Conservation (phyloP, 768 basidiomycete genomes). For the Tubosaeta sp. region DNA sequence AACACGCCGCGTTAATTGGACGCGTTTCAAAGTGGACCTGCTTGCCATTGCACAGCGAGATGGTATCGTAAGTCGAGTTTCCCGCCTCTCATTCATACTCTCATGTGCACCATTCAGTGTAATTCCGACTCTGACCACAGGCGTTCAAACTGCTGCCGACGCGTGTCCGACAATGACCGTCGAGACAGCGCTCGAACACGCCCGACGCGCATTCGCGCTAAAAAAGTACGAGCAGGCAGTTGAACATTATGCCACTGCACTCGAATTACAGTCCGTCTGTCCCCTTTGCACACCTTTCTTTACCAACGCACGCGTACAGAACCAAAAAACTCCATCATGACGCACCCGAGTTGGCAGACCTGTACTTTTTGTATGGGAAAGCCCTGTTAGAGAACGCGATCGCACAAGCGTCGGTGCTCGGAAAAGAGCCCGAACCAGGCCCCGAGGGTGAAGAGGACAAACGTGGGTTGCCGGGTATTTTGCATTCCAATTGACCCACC, state of each 20-base stretch:
- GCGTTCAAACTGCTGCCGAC: conserved; percentile 16
- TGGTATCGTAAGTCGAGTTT: conserved; percentile 24
- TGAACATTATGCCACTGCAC: conserved; percentile 77
- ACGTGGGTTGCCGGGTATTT: conserved; percentile 17
- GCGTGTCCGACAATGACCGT: conserved; percentile 33
- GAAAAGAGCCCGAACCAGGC: conserved; percentile 67
- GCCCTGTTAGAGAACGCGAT: conserved; percentile 93
- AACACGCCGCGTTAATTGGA: conserved; percentile 16
- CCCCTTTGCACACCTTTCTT: not conserved
- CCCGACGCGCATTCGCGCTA: conserved; percentile 85
- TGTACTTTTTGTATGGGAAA: conserved; percentile 90
- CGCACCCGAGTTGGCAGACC: conserved; percentile 77
- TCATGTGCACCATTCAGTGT: conserved; percentile 8
- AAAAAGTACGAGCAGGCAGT: conserved; percentile 83
- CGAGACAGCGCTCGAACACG: conserved; percentile 66
- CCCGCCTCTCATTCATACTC: too few species aligned
- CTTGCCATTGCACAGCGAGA: not conserved
- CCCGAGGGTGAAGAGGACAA: conserved; percentile 39
- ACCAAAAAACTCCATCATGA: conserved; percentile 75
- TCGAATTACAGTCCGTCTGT: conserved; percentile 73
- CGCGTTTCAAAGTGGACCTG: conserved; percentile 1
- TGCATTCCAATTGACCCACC: conserved; percentile 2
- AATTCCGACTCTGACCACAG: not conserved
- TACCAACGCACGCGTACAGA: conserved; percentile 38
- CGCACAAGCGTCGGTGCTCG: conserved; percentile 78